These are phyloP conservation scores for Trametes sp. DNA, from an alignment of 1,284 basidiomycete species.

Conservation along the genomic window DNA sequence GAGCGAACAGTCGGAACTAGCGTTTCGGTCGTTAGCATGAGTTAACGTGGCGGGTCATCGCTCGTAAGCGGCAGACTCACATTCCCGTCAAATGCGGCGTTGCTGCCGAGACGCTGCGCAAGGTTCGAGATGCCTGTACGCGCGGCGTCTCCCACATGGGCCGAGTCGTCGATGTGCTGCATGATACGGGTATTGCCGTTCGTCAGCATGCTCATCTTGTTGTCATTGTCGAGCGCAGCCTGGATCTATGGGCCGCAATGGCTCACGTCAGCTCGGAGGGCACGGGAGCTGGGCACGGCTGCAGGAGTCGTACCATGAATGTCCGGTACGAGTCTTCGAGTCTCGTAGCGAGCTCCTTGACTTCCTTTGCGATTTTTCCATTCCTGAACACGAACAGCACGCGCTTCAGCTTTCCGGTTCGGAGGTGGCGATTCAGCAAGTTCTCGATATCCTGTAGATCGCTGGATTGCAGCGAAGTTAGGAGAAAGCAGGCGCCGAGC, in stretches of 20 bases:
- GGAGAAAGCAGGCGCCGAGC: not conserved
- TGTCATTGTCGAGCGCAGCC: not conserved
- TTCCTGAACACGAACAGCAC: not conserved
- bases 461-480: not conserved
- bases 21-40: not conserved
- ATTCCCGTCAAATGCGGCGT: not conserved
- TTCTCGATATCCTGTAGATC: not conserved
- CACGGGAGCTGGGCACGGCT: not conserved
- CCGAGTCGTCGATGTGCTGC: not conserved
- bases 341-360: not conserved
- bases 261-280: not conserved
- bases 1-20: not conserved
- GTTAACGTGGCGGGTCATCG: not conserved
- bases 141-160: not conserved
- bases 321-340: not conserved
- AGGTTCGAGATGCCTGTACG: not conserved
- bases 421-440: not conserved
- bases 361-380: not conserved
- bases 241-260: not conserved
- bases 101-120: not conserved
- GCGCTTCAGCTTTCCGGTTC: not conserved
- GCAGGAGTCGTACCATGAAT: not conserved
- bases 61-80: too few relatives aligned
- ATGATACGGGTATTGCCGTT: not conserved
- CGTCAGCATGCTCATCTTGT: not conserved